Conservation (phyloP, 164 flowering plant genomes). For the Vitis rupestris region DNA sequence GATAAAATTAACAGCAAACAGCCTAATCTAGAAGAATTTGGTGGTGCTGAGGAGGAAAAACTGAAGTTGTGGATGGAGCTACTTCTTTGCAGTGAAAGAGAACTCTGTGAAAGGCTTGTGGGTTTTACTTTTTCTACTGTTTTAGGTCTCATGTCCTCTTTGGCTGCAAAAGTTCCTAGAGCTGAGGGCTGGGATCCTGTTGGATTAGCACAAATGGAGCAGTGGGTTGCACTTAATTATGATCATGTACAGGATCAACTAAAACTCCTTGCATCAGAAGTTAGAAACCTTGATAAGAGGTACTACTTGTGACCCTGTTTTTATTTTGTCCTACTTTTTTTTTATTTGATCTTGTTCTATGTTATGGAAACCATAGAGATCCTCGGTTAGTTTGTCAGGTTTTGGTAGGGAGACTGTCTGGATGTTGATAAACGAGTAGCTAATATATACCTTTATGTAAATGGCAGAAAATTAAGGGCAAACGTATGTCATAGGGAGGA, state of each 20-base stretch:
- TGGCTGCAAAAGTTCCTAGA: constrained; percentile 16
- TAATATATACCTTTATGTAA: no score
- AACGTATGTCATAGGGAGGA: no score
- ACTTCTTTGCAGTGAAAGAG: constrained; percentile 54
- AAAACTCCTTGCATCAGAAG: constrained; percentile 43
- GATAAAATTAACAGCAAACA: constrained; percentile 28
- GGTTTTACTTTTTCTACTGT: constrained; percentile 49
- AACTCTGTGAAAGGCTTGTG: constrained; percentile 76
- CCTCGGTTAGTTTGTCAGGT: no score
- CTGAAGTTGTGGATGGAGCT: constrained; percentile 49
- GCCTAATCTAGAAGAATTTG: constrained; percentile 15
- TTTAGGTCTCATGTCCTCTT: constrained; percentile 19
- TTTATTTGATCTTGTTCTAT: background rate
- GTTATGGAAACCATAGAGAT: no score
- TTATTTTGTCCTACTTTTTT: background rate
- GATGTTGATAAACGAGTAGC: no score
- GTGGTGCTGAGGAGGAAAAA: constrained; percentile 31
- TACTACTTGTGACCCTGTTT: constrained; percentile 15
- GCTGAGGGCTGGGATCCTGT: constrained; percentile 47
- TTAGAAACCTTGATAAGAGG: constrained; percentile 40
- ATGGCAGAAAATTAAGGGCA: no score
- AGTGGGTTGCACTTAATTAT: constrained; percentile 54
- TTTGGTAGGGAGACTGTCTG: no score
- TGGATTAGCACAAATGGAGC: constrained; percentile 77
- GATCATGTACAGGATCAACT: constrained; percentile 35